Evolutionary conservation across 2,329 filamentous ascomycete genomes (phyloP).

Genomic region (Graphilbum sp.): DNA sequence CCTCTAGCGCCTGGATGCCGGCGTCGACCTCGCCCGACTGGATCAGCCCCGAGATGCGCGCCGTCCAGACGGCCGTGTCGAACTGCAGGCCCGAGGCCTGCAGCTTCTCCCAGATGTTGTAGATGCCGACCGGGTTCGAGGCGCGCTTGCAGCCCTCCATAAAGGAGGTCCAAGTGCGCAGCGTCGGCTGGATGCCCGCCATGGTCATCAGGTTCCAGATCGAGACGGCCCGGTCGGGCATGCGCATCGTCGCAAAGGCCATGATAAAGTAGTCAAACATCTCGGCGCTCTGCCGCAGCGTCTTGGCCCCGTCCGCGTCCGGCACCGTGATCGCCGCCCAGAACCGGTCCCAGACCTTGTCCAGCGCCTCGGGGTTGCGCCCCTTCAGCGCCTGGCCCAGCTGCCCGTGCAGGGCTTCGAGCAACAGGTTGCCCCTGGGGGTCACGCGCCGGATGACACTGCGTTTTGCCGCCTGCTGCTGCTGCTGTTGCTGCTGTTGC

Average conservation of each 20-base stretch:
- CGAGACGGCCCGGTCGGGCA: slow-evolving; percentile 14
- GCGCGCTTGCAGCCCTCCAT: slow-evolving; percentile 51
- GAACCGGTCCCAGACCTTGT: slow-evolving; percentile 14
- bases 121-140: slow-evolving; percentile 41
- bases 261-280: slow-evolving; percentile 20
- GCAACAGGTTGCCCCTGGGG: background rate
- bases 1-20: slow-evolving; percentile 46
- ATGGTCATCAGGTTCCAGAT: slow-evolving; percentile 25
- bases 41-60: slow-evolving; percentile 51
- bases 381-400: slow-evolving; percentile 14
- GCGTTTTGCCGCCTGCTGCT: background rate
- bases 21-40: slow-evolving; percentile 31
- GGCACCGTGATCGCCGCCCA: slow-evolving; percentile 12
- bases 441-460: background rate
- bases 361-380: slow-evolving; percentile 11
- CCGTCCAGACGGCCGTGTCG: slow-evolving; percentile 53
- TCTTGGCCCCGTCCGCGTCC: slow-evolving; percentile 5
- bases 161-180: slow-evolving; percentile 57
- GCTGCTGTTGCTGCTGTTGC: too few relatives aligned
- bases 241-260: slow-evolving; percentile 16
- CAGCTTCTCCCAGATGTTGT: slow-evolving; percentile 52
- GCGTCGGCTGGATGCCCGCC: slow-evolving; percentile 37
- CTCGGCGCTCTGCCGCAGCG: slow-evolving; percentile 8
- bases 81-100: slow-evolving; percentile 37
- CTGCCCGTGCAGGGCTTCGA: slow-evolving; percentile 11